Evolutionary conservation across 2,329 filamentous ascomycete species (phyloP).

Genomic region (Pyrenochaeta sp.): DNA sequence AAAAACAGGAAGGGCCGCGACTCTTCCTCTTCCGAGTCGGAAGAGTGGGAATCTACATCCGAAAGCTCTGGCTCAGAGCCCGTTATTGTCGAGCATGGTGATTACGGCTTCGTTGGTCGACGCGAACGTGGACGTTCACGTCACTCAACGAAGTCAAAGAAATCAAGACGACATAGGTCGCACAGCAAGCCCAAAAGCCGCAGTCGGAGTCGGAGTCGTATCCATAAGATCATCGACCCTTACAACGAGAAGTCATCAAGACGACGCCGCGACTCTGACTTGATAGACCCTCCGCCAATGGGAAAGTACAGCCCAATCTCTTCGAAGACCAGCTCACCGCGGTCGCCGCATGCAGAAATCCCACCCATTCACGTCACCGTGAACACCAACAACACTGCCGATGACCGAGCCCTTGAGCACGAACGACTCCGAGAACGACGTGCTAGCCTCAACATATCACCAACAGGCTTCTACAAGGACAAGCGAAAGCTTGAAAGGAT

Average conservation of each 20-base stretch:
- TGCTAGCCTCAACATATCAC: slow-evolving; percentile 15
- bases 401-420: slow-evolving; percentile 20
- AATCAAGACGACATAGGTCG: slow-evolving; percentile 16
- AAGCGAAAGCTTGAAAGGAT: slow-evolving; percentile 16
- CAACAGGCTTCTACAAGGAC: slow-evolving; percentile 14
- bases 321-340: slow-evolving; percentile 26
- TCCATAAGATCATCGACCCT: slow-evolving; percentile 10
- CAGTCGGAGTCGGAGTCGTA: slow-evolving; percentile 20
- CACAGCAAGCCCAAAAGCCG: slow-evolving; percentile 21
- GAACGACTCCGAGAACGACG: slow-evolving; percentile 15
- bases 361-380: slow-evolving; percentile 34
- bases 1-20: slow-evolving; percentile 16
- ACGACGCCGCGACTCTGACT: slow-evolving; percentile 17
- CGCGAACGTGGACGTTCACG: slow-evolving; percentile 24
- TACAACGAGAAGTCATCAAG: slow-evolving; percentile 17
- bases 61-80: slow-evolving; percentile 23
- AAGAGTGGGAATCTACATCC: slow-evolving; percentile 28
- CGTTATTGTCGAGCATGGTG: slow-evolving; percentile 29
- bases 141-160: slow-evolving; percentile 16
- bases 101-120: slow-evolving; percentile 23
- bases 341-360: slow-evolving; percentile 19
- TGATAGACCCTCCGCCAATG: slow-evolving; percentile 25
- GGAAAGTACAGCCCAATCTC: slow-evolving; percentile 26
- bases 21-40: slow-evolving; percentile 20
- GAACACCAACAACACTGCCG: slow-evolving; percentile 16